Evolutionary conservation across 495 filamentous ascomycete species (phyloP).

Genomic region (Aspergillus hancockii): DNA sequence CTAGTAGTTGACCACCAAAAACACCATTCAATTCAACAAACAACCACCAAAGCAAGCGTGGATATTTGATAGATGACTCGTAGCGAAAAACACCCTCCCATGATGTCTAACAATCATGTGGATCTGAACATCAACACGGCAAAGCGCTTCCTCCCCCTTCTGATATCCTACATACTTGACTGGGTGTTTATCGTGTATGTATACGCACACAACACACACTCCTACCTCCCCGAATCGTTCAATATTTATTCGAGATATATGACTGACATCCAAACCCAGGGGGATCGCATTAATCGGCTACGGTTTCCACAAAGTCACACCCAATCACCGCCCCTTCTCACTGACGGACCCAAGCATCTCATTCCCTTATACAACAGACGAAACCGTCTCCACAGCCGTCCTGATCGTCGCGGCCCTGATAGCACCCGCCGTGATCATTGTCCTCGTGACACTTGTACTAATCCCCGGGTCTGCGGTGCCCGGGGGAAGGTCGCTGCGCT

Average conservation of each 20-base stretch:
- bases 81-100: neutral
- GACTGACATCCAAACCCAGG: constrained; percentile 25
- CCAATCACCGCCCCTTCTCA: constrained; percentile 49
- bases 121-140: neutral
- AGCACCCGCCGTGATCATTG: constrained; percentile 53
- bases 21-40: too few species aligned
- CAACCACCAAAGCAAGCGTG: neutral
- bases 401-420: constrained; percentile 53
- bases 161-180: constrained; percentile 54
- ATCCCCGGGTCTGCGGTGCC: constrained; percentile 44
- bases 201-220: neutral
- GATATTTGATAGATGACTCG: neutral
- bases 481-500: constrained; percentile 22
- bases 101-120: neutral
- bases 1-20: too few species aligned
- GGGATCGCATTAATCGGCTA: constrained; percentile 48
- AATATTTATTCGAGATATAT: neutral
- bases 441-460: constrained; percentile 48
- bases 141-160: constrained; percentile 18
- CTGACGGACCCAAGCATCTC: constrained; percentile 58
- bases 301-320: constrained; percentile 39
- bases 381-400: constrained; percentile 55
- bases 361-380: constrained; percentile 52
- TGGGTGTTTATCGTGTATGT: constrained; percentile 55
- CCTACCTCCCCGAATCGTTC: neutral